Base-by-base conservation (phyloP, 805 yeast species). In the Alloascoidea hylecoeti region DNA sequence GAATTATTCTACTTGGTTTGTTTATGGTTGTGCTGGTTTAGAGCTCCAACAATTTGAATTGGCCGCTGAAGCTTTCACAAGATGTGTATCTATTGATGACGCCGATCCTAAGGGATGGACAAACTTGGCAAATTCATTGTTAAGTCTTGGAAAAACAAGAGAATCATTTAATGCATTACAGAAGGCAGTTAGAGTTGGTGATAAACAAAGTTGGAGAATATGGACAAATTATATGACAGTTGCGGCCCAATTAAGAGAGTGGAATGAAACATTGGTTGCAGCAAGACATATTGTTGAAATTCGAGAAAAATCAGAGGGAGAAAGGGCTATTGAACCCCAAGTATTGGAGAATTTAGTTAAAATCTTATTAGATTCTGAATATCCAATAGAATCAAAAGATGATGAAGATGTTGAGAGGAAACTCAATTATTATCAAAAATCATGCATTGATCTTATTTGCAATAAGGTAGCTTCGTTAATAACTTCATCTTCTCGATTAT, bases 1-100 rank as follows among this genome's bases (percentile, higher is more conserved):
- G 38, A 72, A 70, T 48, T 75, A 70, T 47, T 83, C 80, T 15
- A 80, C 89, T 27, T 86, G 97, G 95, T 89, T 77, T 53, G 73
- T 86, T 49, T 86, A 88, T 51, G 97, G 97, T 4, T 84, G 95
- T 52, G 63, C 88, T 39, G 95, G 94, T 0, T 61, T 92, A 37
- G 95, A 85, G 51, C 56, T 73, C 12, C 66, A 60, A 4, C 74
- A 78, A 46, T 82, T 69, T 60, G 80, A 76, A 16, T 57, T 81
- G 34, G 95, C 96, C 0, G 77, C 94, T 0, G 94, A 83, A 51
- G 96, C 96, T 0, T 88, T 92, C 53, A 78, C 95, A 0, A 66
- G 96, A 49, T 85, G 96, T 60, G 88, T 86, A 19, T 64, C 94
- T 0, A 53, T 88, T 30, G 95, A 86, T 53, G 94, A 82, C 16